Evolutionary conservation across 192 early-diverging fungal species (phyloP).

Genomic region (Entrophospora sp.): DNA sequence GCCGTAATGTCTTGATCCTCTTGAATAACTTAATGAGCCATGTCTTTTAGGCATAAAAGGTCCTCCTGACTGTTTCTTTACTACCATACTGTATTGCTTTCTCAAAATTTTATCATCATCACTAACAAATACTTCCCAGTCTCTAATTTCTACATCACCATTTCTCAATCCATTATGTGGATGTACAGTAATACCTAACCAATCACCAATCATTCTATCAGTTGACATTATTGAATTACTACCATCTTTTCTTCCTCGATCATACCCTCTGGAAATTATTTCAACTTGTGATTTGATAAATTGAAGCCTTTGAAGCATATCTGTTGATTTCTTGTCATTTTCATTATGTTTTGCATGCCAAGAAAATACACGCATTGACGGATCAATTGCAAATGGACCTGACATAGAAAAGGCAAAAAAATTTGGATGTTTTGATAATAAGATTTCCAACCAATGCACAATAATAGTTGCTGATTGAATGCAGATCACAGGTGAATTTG

Average conservation of each 20-base stretch:
- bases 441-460: background rate
- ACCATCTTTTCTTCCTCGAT: background rate
- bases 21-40: too few relatives aligned
- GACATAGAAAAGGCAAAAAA: background rate
- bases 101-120: too few relatives aligned
- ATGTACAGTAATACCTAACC: too few relatives aligned
- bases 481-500: background rate
- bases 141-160: background rate
- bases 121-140: background rate
- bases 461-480: background rate
- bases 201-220: too few relatives aligned
- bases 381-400: background rate
- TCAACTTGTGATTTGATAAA: background rate
- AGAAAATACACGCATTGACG: background rate
- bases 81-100: too few relatives aligned
- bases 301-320: background rate
- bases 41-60: too few relatives aligned
- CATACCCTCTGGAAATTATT: background rate
- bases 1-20: too few relatives aligned
- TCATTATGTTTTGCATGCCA: background rate
- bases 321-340: background rate
- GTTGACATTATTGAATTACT: too few relatives aligned
- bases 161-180: too few relatives aligned
- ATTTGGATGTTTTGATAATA: background rate
- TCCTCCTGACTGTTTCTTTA: too few relatives aligned